Base-by-base conservation (phyloP, 108 stramenopile genomes). In the Cylindrotheca fusiformis region DNA sequence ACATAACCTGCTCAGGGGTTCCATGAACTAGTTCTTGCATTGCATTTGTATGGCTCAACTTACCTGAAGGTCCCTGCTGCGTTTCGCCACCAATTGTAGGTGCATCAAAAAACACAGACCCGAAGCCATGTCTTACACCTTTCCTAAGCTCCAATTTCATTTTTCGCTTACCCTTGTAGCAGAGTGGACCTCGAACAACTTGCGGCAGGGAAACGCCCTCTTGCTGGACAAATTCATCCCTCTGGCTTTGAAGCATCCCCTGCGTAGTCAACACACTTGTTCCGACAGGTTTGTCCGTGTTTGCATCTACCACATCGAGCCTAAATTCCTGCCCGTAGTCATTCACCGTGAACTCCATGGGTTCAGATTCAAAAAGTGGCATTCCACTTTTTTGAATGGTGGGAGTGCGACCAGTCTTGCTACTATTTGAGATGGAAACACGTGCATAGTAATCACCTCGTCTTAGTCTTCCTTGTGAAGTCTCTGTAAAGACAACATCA, bases 381-480 rank as follows among this genome's bases (percentile, higher is more conserved):
- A 71, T 85, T 17, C 81, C 70, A 27, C 84, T 66, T 20, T 84
- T 82, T 52, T 83, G 75, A 3, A 90, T 71, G 49, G 83, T 87
- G 45, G 76, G 77, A 23, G 90, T 91, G 22, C 90, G 71, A 41
- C 52, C 72, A 2, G 73, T 71, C 25, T 70, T 60, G 28, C 63
- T 70, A 36, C 77, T 77, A 24, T 74, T 33, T 1, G 63, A 63
- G 1, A 48, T 49, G 18, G 83, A 81, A 36, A 93, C 60, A n/a
- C 93, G 80, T 10, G 79, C 83, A 53, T 94, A 94, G 58, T 91
- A 85, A 51, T 94, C 93, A 19, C 89, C 89, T 58, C 61, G 54
- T 44, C 76, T 76, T 28, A 81, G 70, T 44, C 14, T 6, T 20
- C 46, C 58, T 3, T 74, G 68, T 3, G 63, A 54, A 22, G 18